A percentile compares a stretch with the other conserved stretches of the same genome.
These are phyloP conservation scores for Hypsizygus marmoreus DNA, from an alignment of 768 basidiomycete genomes.

Conservation along the genomic window DNA sequence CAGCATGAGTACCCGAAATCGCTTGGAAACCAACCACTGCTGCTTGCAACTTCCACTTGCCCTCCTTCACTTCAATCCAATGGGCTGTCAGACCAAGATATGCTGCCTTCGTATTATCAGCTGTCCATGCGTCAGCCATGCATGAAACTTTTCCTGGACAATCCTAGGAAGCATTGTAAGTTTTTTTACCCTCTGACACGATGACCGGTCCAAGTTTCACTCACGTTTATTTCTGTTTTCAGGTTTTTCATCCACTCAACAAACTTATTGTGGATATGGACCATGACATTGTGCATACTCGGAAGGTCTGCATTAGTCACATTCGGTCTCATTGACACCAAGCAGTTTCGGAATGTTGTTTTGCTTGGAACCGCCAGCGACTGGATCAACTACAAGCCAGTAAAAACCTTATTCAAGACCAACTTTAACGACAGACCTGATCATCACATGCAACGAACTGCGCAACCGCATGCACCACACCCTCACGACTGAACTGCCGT, in stretches of 20 bases:
- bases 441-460: too few species aligned
- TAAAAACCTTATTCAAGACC: too few species aligned
- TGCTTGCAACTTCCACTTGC: neutral
- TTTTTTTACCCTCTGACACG: neutral
- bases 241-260: constrained; percentile 1
- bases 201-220: neutral
- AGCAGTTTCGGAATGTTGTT: neutral
- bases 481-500: constrained; percentile 3
- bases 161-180: constrained; percentile 4
- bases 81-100: constrained; percentile 18
- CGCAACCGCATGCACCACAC: constrained; percentile 10
- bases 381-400: too few species aligned
- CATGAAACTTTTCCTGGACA: constrained; percentile 16
- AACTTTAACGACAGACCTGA: too few species aligned
- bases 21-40: constrained; percentile 3
- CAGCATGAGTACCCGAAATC: constrained; percentile 1
- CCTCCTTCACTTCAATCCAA: constrained; percentile 10
- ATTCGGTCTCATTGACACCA: constrained; percentile 1
- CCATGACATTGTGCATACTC: constrained; percentile 11
- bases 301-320: neutral
- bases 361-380: constrained; percentile 1
- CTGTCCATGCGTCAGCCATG: constrained; percentile 13
- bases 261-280: constrained; percentile 18
- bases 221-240: too few species aligned
- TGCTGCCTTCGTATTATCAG: constrained; percentile 13